Percentiles rank a stretch among this genome's conserved stretches.
These are phyloP conservation scores for Creolimax fragrantissima DNA, from an alignment of 78 protist species.

Conservation along the genomic window DNA sequence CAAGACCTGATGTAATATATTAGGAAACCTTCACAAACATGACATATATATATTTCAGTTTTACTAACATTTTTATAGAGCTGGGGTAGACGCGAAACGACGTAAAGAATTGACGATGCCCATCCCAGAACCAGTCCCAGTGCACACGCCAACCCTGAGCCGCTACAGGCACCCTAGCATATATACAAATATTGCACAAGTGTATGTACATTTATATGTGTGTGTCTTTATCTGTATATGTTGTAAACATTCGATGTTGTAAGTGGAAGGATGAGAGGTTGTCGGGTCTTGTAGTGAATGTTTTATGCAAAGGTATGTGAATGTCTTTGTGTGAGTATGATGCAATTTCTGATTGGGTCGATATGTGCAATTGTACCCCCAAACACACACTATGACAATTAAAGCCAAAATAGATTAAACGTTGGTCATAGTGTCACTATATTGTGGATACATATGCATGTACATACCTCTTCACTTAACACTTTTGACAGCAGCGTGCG, in stretches of 20 bases:
- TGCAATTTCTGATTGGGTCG: background rate
- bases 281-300: background rate
- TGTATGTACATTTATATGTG: background rate
- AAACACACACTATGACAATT: too few relatives aligned
- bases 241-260: background rate
- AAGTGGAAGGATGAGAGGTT: background rate
- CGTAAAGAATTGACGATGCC: background rate
- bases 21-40: too few relatives aligned
- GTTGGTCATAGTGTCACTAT: too few relatives aligned
- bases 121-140: constrained; percentile 23
- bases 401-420: too few relatives aligned
- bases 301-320: background rate
- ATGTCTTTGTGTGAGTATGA: background rate
- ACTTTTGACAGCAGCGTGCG: background rate
- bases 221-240: background rate
- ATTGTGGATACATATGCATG: too few relatives aligned
- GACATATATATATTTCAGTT: too few relatives aligned
- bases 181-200: background rate
- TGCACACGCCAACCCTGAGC: background rate
- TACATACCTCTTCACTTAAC: background rate
- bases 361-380: too few relatives aligned
- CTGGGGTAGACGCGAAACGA: constrained; percentile 21
- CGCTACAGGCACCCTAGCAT: background rate
- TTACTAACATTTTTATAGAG: constrained; percentile 7
- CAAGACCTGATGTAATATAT: too few relatives aligned